These are phyloP conservation scores for Rhizopogon vesiculosus DNA, from an alignment of 768 basidiomycete species.

Conservation along the genomic window DNA sequence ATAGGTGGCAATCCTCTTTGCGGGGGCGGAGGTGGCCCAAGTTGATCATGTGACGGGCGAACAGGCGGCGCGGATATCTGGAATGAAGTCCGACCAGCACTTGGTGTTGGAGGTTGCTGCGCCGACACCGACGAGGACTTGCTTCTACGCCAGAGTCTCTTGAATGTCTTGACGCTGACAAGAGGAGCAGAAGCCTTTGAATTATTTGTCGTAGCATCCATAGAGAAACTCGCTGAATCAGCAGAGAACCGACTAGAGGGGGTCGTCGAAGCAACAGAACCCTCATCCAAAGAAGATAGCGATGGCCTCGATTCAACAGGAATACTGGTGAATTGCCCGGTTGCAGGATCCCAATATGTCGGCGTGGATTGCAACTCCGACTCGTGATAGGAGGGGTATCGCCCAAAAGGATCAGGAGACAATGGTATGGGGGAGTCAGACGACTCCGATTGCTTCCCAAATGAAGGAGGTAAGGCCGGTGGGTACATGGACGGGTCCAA, in stretches of 20 bases:
- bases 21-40: slow-evolving; percentile 23
- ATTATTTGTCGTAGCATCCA: slow-evolving; percentile 25
- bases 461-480: slow-evolving; percentile 27
- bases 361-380: slow-evolving; percentile 24
- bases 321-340: slow-evolving; percentile 17
- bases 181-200: slow-evolving; percentile 40
- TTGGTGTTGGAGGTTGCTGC: slow-evolving; percentile 31
- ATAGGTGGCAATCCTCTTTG: slow-evolving; percentile 9
- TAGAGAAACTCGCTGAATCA: slow-evolving; percentile 50
- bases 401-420: slow-evolving; percentile 81
- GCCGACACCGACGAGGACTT: slow-evolving; percentile 35
- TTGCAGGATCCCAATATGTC: slow-evolving; percentile 40
- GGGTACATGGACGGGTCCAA: slow-evolving; percentile 48
- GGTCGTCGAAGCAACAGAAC: slow-evolving; percentile 15
- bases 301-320: slow-evolving; percentile 18
- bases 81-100: slow-evolving; percentile 34
- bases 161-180: slow-evolving; percentile 70
- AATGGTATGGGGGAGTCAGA: slow-evolving; percentile 66
- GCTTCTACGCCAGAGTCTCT: slow-evolving; percentile 76
- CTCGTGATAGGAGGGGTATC: slow-evolving; percentile 53
- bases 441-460: slow-evolving; percentile 18
- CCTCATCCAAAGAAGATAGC: slow-evolving; percentile 20
- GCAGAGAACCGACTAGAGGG: slow-evolving; percentile 70
- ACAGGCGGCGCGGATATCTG: slow-evolving; percentile 19
- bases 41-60: slow-evolving; percentile 30